Evolutionary conservation across 371 early-diverging fungal species (phyloP).

Genomic region (Smittium culicis): DNA sequence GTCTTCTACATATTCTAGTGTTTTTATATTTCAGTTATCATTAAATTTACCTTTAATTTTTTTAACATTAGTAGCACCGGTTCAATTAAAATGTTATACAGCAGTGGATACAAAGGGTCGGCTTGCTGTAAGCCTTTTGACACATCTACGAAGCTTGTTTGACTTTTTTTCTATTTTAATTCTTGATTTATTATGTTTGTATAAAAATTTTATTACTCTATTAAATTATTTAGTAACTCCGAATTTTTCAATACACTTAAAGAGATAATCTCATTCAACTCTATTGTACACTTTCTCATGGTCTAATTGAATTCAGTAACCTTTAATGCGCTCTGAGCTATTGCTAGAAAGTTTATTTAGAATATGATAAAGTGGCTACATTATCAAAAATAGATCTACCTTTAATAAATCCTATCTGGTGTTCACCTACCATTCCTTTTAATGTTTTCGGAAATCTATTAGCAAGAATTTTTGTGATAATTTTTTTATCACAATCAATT

Average conservation of each 20-base stretch:
- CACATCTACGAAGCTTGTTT: not conserved
- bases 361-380: not conserved
- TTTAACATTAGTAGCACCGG: conserved; percentile 8
- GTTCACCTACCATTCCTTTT: not conserved
- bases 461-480: not conserved
- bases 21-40: not conserved
- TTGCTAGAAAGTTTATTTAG: not conserved
- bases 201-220: not conserved
- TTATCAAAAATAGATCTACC: not conserved
- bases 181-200: not conserved
- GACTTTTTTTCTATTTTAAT: not conserved
- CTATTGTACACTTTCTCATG: not conserved
- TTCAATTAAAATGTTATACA: conserved; percentile 14
- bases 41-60: not conserved
- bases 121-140: conserved; percentile 13
- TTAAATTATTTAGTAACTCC: not conserved
- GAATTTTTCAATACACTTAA: not conserved
- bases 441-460: not conserved
- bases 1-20: conserved; percentile 14
- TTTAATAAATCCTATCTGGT: not conserved
- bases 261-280: not conserved
- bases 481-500: not conserved
- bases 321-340: not conserved
- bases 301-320: not conserved
- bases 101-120: conserved; percentile 14